Conservation (phyloP, 495 filamentous ascomycete genomes). For the Neurospora tetrasperma region DNA sequence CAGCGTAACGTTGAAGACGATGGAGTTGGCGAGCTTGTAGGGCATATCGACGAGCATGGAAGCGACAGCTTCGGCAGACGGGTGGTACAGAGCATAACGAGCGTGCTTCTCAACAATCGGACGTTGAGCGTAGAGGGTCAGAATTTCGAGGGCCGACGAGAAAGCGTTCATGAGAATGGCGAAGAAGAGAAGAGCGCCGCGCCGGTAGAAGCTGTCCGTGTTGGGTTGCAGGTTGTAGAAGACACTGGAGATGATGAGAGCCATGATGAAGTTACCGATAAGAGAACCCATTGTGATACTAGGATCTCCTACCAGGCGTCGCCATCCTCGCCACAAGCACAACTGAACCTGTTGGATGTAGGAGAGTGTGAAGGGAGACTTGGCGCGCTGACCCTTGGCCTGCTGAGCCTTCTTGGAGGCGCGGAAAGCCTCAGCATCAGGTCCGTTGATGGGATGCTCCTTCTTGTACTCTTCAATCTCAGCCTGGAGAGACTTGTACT, state of each 20-base stretch:
- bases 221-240: slow-evolving; percentile 62
- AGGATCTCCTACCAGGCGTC: slow-evolving; percentile 58
- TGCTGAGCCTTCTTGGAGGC: slow-evolving; percentile 56
- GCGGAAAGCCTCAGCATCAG: slow-evolving; percentile 56
- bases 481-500: slow-evolving; percentile 50
- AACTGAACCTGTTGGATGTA: slow-evolving; percentile 59
- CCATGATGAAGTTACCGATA: slow-evolving; percentile 64
- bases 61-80: slow-evolving; percentile 75
- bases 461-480: slow-evolving; percentile 65
- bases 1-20: slow-evolving; percentile 56
- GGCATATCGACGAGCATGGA: slow-evolving; percentile 78
- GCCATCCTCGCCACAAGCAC: slow-evolving; percentile 66
- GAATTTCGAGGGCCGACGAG: slow-evolving; percentile 63
- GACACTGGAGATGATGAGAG: slow-evolving; percentile 68
- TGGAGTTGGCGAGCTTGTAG: slow-evolving; percentile 44
- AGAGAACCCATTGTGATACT: slow-evolving; percentile 58
- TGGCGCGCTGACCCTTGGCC: slow-evolving; percentile 48
- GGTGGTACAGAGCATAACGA: slow-evolving; percentile 87
- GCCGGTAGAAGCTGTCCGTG: slow-evolving; percentile 63
- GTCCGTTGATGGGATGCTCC: slow-evolving; percentile 52
- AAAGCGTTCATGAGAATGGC: slow-evolving; percentile 83
- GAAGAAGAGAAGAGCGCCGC: slow-evolving; percentile 82
- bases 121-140: slow-evolving; percentile 77
- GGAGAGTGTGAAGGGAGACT: slow-evolving; percentile 71
- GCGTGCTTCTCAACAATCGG: slow-evolving; percentile 88